Evolutionary conservation across 495 filamentous ascomycete species (phyloP), one percentile per base, ranked within the genome.

Genomic region (Neurospora pannonica): DNA sequence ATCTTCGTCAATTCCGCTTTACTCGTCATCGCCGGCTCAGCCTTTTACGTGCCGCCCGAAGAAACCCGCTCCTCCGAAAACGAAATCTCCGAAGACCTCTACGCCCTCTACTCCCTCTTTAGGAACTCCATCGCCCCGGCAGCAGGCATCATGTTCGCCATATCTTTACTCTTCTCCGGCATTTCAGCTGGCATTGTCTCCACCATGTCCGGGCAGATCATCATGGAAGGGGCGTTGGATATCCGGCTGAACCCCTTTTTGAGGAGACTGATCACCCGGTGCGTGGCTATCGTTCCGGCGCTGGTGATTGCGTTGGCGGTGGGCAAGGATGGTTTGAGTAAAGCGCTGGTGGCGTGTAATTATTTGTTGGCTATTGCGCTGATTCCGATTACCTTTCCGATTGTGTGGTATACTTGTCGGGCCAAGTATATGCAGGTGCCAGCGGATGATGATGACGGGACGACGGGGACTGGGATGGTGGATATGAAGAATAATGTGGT

Each of bases 1-100:
- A 86, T 94, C 17, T 94, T 94, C 77, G 91, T 94, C 77, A 94
- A 94, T 81, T 91, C 88, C 73, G 86, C 92, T 34, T 93, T 94
- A 74, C 87, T 94, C 72, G 93, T 94, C 76, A 90, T 92, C n/a
- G 90, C 92, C 1, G 92, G 92, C 38, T 87, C 91, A 15, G 89
- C 92, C 0, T 88, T 94, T 3, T 92, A 87, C 69, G 84, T 34
- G 5, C 34, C 81, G 9, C 77, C 81, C 7, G 82, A 82, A 7
- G 38, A 43, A 21, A 34, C 36, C 38, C 48, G n/a, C n/a, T n/a
- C n/a, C n/a, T n/a, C n/a, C n/a, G n/a, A n/a, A n/a, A n/a, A n/a
- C n/a, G 67, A 71, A 13, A 28, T 74, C 46, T 73, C 70, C 46
- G 91, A 89, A 37, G 88, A 92, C 74, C 86, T 94, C 11, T 94